A percentile compares a stretch with the other conserved stretches of the same genome.
phyloP scores from a whole-genome alignment of 2,329 filamentous ascomycete species.

The Neofusicoccum laricinum region DNA sequence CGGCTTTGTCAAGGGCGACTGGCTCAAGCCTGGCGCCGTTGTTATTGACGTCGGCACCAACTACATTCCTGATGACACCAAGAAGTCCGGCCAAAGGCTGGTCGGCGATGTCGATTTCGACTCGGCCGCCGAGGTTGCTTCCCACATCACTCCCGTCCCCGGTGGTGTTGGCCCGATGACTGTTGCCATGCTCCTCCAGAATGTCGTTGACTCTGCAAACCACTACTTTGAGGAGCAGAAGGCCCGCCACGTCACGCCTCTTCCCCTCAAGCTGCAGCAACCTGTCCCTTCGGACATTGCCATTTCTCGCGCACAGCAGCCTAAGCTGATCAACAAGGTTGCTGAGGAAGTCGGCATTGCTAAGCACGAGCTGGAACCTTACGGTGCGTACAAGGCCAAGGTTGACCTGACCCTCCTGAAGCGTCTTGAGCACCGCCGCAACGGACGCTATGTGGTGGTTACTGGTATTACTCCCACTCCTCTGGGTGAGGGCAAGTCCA shows the following conservation, averaged over 20 bases:
- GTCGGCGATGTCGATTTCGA: slow-evolving; percentile 96
- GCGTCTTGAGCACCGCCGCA: slow-evolving; percentile 78
- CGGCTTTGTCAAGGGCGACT: slow-evolving; percentile 87
- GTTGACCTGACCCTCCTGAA: slow-evolving; percentile 79
- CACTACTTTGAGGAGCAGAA: slow-evolving; percentile 81
- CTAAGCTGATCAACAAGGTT: slow-evolving; percentile 85
- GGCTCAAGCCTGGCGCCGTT: slow-evolving; percentile 90
- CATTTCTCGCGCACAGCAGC: slow-evolving; percentile 81
- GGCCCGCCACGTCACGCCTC: slow-evolving; percentile 71
- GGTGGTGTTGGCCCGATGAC: slow-evolving; percentile 99
- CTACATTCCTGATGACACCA: slow-evolving; percentile 82
- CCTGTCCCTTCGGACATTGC: slow-evolving; percentile 96
- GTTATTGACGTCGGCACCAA: slow-evolving; percentile 98
- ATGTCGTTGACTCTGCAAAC: slow-evolving; percentile 84
- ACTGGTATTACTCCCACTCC: slow-evolving; percentile 96
- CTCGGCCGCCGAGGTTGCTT: slow-evolving; percentile 78
- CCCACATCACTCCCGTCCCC: slow-evolving; percentile 91
- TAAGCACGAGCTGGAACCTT: slow-evolving; percentile 86
- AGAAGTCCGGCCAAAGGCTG: slow-evolving; percentile 87
- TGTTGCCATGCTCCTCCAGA: slow-evolving; percentile 95
- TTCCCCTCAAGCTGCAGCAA: slow-evolving; percentile 74
- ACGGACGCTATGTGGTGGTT: slow-evolving; percentile 89
- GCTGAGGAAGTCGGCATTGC: slow-evolving; percentile 86
- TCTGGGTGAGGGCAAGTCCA: slow-evolving; percentile 96
- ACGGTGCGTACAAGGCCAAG: slow-evolving; percentile 94